phyloP scores from a whole-genome alignment of 306 rosid genomes.

The Ceratonia siliqua region DNA sequence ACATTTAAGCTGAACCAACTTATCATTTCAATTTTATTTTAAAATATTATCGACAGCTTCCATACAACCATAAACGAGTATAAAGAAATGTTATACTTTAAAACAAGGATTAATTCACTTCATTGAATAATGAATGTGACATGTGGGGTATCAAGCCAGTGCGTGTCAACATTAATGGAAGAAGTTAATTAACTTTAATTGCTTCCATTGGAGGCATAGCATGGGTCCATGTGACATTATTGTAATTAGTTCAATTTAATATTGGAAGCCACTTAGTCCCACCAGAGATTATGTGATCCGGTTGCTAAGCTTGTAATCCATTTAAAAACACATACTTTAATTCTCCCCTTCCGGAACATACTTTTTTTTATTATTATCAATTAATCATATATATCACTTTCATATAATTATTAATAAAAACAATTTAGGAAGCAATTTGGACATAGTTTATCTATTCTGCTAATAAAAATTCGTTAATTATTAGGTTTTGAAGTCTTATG shows the following conservation, averaged over 20 bases:
- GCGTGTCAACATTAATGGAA: neutral
- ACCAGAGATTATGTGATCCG: slow-evolving; percentile 54
- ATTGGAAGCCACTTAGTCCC: slow-evolving; percentile 41
- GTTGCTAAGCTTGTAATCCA: slow-evolving; percentile 21
- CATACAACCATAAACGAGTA: neutral
- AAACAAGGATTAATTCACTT: neutral
- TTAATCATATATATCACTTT: neutral
- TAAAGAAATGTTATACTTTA: neutral
- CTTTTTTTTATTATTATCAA: neutral
- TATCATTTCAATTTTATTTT: neutral
- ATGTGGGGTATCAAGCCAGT: neutral
- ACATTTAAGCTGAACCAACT: neutral
- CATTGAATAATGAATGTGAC: neutral
- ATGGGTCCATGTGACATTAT: slow-evolving; percentile 27
- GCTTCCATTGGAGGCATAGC: neutral
- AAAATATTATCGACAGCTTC: neutral
- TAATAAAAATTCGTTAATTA: neutral
- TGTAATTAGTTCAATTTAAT: slow-evolving; percentile 20
- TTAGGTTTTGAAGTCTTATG: neutral
- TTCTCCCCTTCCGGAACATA: neutral
- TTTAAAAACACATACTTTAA: slow-evolving; percentile 1
- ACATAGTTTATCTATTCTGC: neutral
- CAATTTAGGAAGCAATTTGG: neutral
- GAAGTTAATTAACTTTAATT: neutral
- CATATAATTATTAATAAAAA: neutral